phyloP scores from a whole-genome alignment of 495 filamentous ascomycete genomes.

The Rhypophila decipiens region DNA sequence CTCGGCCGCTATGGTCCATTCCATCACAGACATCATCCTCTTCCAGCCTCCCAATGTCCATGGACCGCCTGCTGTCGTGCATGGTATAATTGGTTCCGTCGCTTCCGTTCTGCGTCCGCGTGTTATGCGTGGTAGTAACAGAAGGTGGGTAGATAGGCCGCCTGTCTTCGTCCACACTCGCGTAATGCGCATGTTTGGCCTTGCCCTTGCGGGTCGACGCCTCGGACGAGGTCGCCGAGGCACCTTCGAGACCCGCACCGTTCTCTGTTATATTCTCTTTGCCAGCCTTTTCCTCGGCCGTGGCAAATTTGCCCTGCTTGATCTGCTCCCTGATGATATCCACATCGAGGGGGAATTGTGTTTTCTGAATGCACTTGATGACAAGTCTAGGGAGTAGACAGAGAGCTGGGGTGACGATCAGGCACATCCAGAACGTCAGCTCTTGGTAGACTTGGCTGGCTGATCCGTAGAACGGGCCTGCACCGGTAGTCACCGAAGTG shows the following conservation, averaged over 20 bases:
- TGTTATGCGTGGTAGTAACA: conserved; percentile 71
- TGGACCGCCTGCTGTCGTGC: conserved; percentile 42
- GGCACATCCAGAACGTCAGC: conserved; percentile 78
- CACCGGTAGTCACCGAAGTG: conserved; percentile 54
- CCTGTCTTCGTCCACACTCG: conserved; percentile 69
- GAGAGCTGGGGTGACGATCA: conserved; percentile 66
- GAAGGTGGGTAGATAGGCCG: conserved; percentile 90
- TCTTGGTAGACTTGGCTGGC: conserved; percentile 73
- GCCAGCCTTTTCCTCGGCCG: conserved; percentile 22
- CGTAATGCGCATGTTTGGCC: conserved; percentile 50
- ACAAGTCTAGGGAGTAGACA: conserved; percentile 81
- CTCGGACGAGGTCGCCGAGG: conserved; percentile 35
- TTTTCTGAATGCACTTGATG: conserved; percentile 82
- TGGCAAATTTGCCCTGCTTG: conserved; percentile 62
- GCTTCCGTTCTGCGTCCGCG: conserved; percentile 82
- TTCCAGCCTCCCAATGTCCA: conserved; percentile 24
- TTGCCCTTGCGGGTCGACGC: conserved; percentile 42
- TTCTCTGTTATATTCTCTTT: conserved; percentile 5
- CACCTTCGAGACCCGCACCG: conserved; percentile 23
- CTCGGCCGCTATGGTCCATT: conserved; percentile 27
- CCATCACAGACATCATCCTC: conserved; percentile 19
- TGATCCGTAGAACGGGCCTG: conserved; percentile 67
- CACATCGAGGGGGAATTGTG: conserved; percentile 84
- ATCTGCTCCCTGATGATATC: conserved; percentile 96
- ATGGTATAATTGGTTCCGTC: conserved; percentile 87